Evolutionary conservation across 2,329 filamentous ascomycete species (phyloP), one percentile per base, ranked within the genome.

Genomic region (Cryphonectria nitschkei): DNA sequence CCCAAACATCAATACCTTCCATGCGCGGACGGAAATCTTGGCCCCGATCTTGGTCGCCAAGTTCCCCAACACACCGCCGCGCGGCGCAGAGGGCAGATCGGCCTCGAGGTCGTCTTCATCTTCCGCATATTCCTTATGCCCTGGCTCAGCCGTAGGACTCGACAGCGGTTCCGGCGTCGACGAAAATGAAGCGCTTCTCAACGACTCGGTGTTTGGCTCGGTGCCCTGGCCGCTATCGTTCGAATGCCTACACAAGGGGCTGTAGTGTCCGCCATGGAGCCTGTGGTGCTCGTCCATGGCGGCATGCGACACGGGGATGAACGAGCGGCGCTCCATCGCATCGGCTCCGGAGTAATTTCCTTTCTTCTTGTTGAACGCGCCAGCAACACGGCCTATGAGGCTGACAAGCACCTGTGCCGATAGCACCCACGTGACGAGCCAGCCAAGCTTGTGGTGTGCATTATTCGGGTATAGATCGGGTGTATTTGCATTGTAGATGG

Each of bases 391-490:
- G 67, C 90, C 89, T 63, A 93, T 81, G 68, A 94, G 78, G 65
- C 89, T 88, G 78, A 97, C 83, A 54, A 92, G 76, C 22, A 92
- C 86, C 82, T 97, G 95, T 0, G 87, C 89, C 67, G 85, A 85
- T 14, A 92, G 85, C 4, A 95, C 84, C 84, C 89, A 92, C 3
- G 92, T 95, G 41, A 92, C 86, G 58, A 93, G 85, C 95, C 95
- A 98, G 68, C 94, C 94, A 60, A 95, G 86, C 79, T 93, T 94
- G 82, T 94, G 90, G 80, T 98, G 95, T n/a, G 92, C 88, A 78
- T 97, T 97, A 78, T 92, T 91, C 43, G 90, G 90, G 79, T 97
- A 98, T 32, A 98, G 83, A 77, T 97, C 93, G 0, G 94, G 94
- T 0, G 94, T 97, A 74, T 88, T 89, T 70, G 87, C 85, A 79